phyloP scores from a whole-genome alignment of 1,284 basidiomycete species.

The Mycosarcoma mackinlayi region DNA sequence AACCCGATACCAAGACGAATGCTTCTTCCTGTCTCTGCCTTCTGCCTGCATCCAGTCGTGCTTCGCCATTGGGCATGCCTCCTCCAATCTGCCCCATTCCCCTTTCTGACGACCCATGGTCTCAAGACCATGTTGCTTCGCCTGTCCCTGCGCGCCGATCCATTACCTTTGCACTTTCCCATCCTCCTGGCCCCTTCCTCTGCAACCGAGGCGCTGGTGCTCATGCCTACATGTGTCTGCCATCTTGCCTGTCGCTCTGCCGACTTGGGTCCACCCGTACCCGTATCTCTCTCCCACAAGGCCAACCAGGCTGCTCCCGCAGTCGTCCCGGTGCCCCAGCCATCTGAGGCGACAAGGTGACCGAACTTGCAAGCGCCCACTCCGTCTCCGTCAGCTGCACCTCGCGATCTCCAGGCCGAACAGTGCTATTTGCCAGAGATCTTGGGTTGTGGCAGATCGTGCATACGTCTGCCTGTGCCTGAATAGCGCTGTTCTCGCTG shows the following conservation, averaged over 20 bases:
- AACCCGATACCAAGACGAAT: neutral
- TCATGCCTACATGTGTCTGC: conserved; percentile 7
- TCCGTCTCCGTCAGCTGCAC: conserved; percentile 6
- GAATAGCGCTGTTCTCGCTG: neutral
- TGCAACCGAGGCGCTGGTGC: conserved; percentile 14
- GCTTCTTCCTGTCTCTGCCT: conserved; percentile 1
- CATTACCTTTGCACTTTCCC: conserved; percentile 16
- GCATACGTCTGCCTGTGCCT: conserved; percentile 25
- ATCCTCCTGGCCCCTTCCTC: conserved; percentile 14
- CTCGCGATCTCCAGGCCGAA: conserved; percentile 11
- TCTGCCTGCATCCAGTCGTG: too few species aligned
- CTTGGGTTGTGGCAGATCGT: conserved; percentile 4
- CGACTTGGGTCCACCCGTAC: conserved; percentile 5
- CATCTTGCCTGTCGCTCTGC: conserved; percentile 15
- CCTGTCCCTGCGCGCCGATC: conserved; percentile 9
- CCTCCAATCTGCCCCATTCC: too few species aligned
- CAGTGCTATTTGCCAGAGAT: neutral
- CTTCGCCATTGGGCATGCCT: too few species aligned
- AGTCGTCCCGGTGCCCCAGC: neutral
- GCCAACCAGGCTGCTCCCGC: too few species aligned
- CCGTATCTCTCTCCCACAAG: conserved; percentile 1
- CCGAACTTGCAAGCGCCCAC: neutral
- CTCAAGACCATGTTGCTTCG: neutral
- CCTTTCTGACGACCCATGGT: neutral
- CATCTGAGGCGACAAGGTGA: conserved; percentile 3